phyloP scores from a whole-genome alignment of 2,329 filamentous ascomycete species.

The Helminthosporium solani region DNA sequence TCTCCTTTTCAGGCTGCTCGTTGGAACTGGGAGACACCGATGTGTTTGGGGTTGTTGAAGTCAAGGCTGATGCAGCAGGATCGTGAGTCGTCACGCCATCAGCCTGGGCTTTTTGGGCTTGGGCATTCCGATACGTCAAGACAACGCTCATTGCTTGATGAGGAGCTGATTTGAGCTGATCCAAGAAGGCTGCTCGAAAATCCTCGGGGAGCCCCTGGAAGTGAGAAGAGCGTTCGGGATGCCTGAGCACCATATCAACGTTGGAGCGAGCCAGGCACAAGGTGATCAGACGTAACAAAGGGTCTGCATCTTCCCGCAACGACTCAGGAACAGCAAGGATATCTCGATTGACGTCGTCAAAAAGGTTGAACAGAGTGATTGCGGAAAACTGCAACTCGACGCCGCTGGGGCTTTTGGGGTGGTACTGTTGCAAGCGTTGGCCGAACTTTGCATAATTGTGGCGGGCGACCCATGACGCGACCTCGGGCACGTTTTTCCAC shows the following conservation, averaged over 20 bases:
- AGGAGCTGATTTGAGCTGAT: constrained; percentile 25
- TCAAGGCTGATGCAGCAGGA: too few relatives aligned
- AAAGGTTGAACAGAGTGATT: constrained; percentile 32
- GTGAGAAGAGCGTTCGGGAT: constrained; percentile 6
- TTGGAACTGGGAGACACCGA: background rate
- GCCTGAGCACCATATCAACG: constrained; percentile 15
- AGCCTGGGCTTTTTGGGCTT: constrained; percentile 8
- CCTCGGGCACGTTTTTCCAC: constrained; percentile 26
- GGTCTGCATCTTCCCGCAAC: constrained; percentile 22
- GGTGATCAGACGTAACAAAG: constrained; percentile 31
- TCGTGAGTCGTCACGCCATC: too few relatives aligned
- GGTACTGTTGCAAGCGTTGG: constrained; percentile 26
- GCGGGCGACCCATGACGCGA: constrained; percentile 8
- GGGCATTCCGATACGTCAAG: background rate
- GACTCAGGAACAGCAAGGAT: constrained; percentile 16
- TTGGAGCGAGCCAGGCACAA: constrained; percentile 23
- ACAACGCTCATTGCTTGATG: constrained; percentile 16
- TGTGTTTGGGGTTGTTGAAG: too few relatives aligned
- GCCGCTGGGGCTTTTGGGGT: constrained; percentile 20
- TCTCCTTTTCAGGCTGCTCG: constrained; percentile 5
- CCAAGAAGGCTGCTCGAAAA: constrained; percentile 14
- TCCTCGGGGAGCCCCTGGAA: constrained; percentile 20
- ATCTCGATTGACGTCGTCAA: constrained; percentile 14
- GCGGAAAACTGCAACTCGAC: constrained; percentile 31
- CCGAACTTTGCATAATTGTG: constrained; percentile 15